A percentile compares a stretch with the other conserved stretches of the same genome.
Conservation (phyloP, 176 grass and related monocot species). For the Triticum dicoccoides region DNA sequence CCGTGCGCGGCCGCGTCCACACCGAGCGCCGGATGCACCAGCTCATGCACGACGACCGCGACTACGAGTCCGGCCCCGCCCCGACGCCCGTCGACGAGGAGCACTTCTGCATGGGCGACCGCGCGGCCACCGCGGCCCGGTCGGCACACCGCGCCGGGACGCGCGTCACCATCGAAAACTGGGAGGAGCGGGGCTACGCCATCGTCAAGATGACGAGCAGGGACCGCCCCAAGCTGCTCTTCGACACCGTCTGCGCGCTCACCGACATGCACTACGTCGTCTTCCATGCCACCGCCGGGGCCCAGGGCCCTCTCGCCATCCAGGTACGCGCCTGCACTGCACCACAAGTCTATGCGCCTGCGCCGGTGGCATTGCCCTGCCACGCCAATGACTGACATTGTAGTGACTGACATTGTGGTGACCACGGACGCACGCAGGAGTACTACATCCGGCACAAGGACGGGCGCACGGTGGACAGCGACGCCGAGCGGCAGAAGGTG, state of each 20-base stretch:
- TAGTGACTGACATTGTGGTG: not conserved
- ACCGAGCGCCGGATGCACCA: constrained; percentile 68
- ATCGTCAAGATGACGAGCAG: constrained; percentile 69
- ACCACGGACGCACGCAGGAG: constrained; percentile 30
- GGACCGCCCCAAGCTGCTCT: constrained; percentile 63
- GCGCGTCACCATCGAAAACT: constrained; percentile 55
- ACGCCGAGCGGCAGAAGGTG: constrained; percentile 58
- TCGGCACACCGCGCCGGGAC: constrained; percentile 19
- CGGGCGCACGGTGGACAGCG: constrained; percentile 53
- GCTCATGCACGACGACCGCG: constrained; percentile 66
- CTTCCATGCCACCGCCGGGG: constrained; percentile 61
- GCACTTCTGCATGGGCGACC: constrained; percentile 30
- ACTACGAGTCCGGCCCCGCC: constrained; percentile 51
- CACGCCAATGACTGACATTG: not conserved
- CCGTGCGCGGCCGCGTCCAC: constrained; percentile 54
- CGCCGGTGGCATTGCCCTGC: not conserved
- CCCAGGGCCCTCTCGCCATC: constrained; percentile 56
- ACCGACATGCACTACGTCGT: constrained; percentile 84
- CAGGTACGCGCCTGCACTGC: constrained; percentile 32
- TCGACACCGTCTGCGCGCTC: constrained; percentile 76
- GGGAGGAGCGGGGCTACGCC: constrained; percentile 66
- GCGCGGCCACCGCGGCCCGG: not conserved
- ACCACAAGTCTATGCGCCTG: not conserved
- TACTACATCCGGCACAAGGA: constrained; percentile 82
- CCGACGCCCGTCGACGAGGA: constrained; percentile 47